phyloP scores from a whole-genome alignment of 116 monocot species.

The Cymodocea nodosa region DNA sequence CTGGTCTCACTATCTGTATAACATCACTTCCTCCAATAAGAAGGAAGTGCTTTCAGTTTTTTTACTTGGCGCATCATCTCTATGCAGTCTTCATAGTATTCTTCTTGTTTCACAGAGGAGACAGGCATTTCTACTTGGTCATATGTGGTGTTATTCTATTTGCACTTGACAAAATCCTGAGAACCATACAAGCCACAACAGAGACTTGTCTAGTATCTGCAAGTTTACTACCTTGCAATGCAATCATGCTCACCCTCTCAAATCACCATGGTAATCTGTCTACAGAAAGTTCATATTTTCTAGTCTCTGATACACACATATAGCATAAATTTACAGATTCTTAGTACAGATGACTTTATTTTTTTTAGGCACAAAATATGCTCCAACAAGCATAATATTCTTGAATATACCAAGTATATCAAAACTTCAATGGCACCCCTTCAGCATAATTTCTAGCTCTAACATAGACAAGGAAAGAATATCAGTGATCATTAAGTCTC shows the following conservation, averaged over 20 bases:
- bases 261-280: conserved; percentile 38
- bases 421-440: conserved; percentile 76
- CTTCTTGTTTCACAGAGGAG: conserved; percentile 74
- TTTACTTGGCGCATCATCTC: conserved; percentile 59
- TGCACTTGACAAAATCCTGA: conserved; percentile 48
- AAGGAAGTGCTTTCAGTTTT: conserved; percentile 53
- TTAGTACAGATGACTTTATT: neutral
- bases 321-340: neutral
- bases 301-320: neutral
- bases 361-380: conserved; percentile 45
- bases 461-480: conserved; percentile 22
- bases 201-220: conserved; percentile 33
- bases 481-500: conserved; percentile 54
- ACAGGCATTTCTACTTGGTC: conserved; percentile 60
- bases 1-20: conserved; percentile 51
- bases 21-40: conserved; percentile 64
- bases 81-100: conserved; percentile 55
- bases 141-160: conserved; percentile 62
- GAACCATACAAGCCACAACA: conserved; percentile 48
- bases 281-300: neutral
- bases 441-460: conserved; percentile 61
- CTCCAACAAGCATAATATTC: conserved; percentile 57
- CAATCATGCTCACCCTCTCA: conserved; percentile 59
- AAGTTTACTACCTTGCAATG: conserved; percentile 48
- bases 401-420: conserved; percentile 73